Base-by-base conservation (phyloP, 169 alveolate genomes). In the Eimeria tenella region DNA sequence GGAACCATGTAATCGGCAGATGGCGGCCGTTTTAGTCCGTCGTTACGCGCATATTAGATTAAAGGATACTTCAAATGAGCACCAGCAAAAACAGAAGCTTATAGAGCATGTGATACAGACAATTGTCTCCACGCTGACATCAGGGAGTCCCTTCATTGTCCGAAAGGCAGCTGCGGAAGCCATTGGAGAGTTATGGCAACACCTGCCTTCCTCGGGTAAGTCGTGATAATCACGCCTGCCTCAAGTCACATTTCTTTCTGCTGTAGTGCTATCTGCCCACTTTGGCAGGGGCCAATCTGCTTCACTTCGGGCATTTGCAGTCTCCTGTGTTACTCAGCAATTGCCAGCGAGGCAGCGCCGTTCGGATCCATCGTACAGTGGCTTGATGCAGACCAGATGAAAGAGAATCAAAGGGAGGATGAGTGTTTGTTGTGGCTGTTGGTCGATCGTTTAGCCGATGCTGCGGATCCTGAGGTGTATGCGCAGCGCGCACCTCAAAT, bases 131-230 rank as follows among this genome's bases (percentile, higher is more conserved):
- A 74, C 90, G 25, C 52, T 82, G 31, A 56, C 90, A 50, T 31
- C 90, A 8, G 90, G 77, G 31, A 50, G 75, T 60, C 90, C 90
- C 90, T 25, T 82, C 70, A 5, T 56, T 74, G 77, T 82, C 75
- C 90, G 90, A 52, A 82, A 82, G 25, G 90, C 90, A 58, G 90
- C 90, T 25, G 90, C 90, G 23, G 90, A 82, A 58, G 90, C 90
- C 4, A 60, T 82, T 49, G 90, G 90, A 55, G 90, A 82, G 75
- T 74, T 82, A 58, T 82, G 90, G 90, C 77, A 55, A 50, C 90
- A 82, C 52, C 9, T 82, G 60, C 75, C 90, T 7, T 58, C 90
- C 15, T n/a, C 90, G 58, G 75, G 90, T 82, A 74, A 42, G 42
- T 31, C 42, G 42, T 31, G 42, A 31, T 31, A 31, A 31, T 2